phyloP scores from a whole-genome alignment of 345 rosid genomes.

The Eucalyptus regnans region DNA sequence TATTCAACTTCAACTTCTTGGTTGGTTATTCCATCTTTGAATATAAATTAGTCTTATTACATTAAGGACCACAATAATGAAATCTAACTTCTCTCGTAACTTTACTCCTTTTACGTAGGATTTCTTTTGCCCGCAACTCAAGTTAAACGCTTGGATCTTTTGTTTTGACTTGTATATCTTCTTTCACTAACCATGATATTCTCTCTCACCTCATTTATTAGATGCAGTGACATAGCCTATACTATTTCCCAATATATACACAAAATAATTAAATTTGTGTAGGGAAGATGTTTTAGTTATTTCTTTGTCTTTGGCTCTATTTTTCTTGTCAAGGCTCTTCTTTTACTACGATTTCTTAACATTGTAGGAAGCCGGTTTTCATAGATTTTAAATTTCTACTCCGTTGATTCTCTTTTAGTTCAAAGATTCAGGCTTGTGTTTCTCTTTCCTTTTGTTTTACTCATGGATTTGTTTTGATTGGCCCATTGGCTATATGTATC shows the following conservation, averaged over 20 bases:
- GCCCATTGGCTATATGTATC: not conserved
- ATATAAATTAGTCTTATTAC: not conserved
- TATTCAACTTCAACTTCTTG: not conserved
- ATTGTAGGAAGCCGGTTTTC: not conserved
- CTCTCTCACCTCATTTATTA: not conserved
- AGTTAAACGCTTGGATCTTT: not conserved
- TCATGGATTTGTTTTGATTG: not conserved
- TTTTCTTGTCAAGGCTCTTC: not conserved
- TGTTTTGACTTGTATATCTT: not conserved
- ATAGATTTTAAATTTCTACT: not conserved
- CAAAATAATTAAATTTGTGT: too few species aligned
- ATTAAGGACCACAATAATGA: not conserved
- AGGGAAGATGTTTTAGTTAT: not conserved
- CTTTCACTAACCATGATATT: not conserved
- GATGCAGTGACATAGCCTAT: not conserved
- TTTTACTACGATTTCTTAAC: not conserved
- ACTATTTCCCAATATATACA: not conserved
- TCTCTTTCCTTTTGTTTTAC: not conserved
- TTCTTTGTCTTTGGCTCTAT: not conserved
- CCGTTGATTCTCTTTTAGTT: not conserved
- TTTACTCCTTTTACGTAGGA: not conserved
- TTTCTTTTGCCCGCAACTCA: not conserved
- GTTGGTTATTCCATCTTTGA: not conserved
- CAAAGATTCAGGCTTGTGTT: not conserved
- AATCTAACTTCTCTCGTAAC: not conserved